Base-by-base conservation (phyloP, 2,329 filamentous ascomycete species). In the Hypoxylon sp. region DNA sequence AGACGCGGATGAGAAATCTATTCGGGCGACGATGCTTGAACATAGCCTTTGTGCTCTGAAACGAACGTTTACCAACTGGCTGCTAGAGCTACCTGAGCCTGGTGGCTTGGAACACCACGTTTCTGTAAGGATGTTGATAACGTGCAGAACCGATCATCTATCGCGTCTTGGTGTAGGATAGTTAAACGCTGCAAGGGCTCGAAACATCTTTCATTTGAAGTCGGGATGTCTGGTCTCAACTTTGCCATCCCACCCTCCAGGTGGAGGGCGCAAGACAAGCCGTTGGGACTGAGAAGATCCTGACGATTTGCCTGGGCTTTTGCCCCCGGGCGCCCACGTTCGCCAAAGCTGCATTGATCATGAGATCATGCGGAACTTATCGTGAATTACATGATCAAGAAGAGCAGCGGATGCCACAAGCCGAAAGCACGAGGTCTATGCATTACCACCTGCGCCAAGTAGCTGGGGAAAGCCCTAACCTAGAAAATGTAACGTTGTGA, bases 71-170 rank as follows among this genome's bases (percentile, higher is more conserved):
- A 64, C 59, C 47, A 37, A 59, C 52, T 30, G 22, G 43, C 47
- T 60, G 26, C 55, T 52, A 57, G 17, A 64, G 43, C 53, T 44
- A 51, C 52, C 58, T 64, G n/a, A 37, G 47, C 28, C 22, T 56
- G 47, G 64, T 67, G 64, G 67, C 67, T 67, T 69, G 59, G 64
- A 61, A 69, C 64, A 65, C 67, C 67, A 69, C 67, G 67, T 69
- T 69, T 58, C 56, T 63, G 67, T 67, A 67, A 63, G 61, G 62
- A 61, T 67, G 64, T 60, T 54, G 43, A 59, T 44, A 67, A 61
- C 64, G 54, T 63, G 59, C 46, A 60, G 54, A 62, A 44, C 24
- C 20, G 49, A 59, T 65, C 64, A 63, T 59, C 62, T 68, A 63
- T 67, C 67, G 55, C 59, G 67, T 67, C 61, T 67, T 64, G 50